Conservation (phyloP, 768 basidiomycete species). For the Auriscalpium vulgare region DNA sequence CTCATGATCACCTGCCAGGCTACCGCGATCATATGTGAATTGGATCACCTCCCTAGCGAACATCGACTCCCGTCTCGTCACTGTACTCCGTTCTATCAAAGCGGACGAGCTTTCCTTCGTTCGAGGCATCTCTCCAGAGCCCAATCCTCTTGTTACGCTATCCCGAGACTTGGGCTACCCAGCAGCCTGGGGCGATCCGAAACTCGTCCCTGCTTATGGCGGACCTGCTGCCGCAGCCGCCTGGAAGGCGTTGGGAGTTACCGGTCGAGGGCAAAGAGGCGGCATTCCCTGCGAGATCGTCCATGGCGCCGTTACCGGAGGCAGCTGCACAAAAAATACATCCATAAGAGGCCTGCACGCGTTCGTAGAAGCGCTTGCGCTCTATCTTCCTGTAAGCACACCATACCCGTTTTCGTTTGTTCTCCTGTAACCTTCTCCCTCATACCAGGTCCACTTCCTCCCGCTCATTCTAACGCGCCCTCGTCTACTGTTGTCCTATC, state of each 20-base stretch:
- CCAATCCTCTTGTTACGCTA: conserved; percentile 35
- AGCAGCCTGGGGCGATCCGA: conserved; percentile 55
- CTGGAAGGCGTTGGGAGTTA: conserved; percentile 54
- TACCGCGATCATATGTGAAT: conserved; percentile 61
- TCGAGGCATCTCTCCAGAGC: conserved; percentile 30
- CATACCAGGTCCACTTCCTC: conserved; percentile 59
- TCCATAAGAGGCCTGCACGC: conserved; percentile 43
- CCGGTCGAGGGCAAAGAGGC: conserved; percentile 45
- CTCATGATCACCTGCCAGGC: conserved; percentile 26
- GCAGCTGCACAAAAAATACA: conserved; percentile 56
- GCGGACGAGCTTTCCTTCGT: conserved; percentile 54
- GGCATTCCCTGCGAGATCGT: conserved; percentile 74
- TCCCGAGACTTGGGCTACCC: conserved; percentile 53
- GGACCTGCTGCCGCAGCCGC: conserved; percentile 38
- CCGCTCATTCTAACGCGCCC: conserved; percentile 59
- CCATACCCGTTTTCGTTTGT: background rate
- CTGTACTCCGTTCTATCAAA: conserved; percentile 45
- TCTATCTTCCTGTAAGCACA: conserved; percentile 63
- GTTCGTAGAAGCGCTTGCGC: conserved; percentile 52
- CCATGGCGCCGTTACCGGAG: conserved; percentile 48
- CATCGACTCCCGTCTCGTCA: conserved; percentile 52
- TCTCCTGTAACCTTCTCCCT: background rate
- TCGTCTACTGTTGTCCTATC: conserved; percentile 37
- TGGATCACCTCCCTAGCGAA: conserved; percentile 72
- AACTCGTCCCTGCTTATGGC: conserved; percentile 53